A percentile compares a stretch with the other conserved stretches of the same genome.
Conservation (phyloP, 2,329 filamentous ascomycete genomes). For the Zasmidium cellare region DNA sequence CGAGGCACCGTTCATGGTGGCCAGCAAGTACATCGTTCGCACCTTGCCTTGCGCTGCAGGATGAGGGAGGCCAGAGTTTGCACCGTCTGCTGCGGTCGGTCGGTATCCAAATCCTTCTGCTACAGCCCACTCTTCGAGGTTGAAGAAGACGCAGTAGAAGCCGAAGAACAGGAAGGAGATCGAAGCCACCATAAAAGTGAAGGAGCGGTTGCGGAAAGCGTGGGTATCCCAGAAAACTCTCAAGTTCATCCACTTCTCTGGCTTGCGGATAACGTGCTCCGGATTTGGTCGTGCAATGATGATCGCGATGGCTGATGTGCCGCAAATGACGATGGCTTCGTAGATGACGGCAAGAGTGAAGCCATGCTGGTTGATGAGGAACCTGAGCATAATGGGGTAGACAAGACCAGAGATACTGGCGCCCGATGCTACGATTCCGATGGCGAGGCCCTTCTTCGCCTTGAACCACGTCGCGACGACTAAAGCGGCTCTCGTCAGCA, state of each 20-base stretch:
- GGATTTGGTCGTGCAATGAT: constrained; percentile 48
- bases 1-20: constrained; percentile 52
- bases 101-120: constrained; percentile 41
- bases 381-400: constrained; percentile 50
- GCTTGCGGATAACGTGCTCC: constrained; percentile 37
- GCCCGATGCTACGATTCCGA: constrained; percentile 53
- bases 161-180: constrained; percentile 53
- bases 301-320: constrained; percentile 44
- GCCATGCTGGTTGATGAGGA: constrained; percentile 42
- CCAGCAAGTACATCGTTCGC: constrained; percentile 50
- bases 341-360: constrained; percentile 48
- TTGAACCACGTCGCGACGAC: constrained; percentile 53
- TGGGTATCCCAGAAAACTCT: constrained; percentile 43
- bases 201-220: constrained; percentile 46
- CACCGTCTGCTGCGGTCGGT: constrained; percentile 23
- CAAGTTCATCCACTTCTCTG: constrained; percentile 40
- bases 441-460: constrained; percentile 47
- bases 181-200: constrained; percentile 45
- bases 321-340: constrained; percentile 42
- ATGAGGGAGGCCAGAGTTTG: constrained; percentile 18
- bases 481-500: constrained; percentile 21
- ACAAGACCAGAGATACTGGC: constrained; percentile 45
- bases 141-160: constrained; percentile 56
- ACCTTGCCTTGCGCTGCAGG: constrained; percentile 35
- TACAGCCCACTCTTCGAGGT: constrained; percentile 54